Evolutionary conservation across 2,329 filamentous ascomycete species (phyloP).

Genomic region (Cytospora leucostoma): DNA sequence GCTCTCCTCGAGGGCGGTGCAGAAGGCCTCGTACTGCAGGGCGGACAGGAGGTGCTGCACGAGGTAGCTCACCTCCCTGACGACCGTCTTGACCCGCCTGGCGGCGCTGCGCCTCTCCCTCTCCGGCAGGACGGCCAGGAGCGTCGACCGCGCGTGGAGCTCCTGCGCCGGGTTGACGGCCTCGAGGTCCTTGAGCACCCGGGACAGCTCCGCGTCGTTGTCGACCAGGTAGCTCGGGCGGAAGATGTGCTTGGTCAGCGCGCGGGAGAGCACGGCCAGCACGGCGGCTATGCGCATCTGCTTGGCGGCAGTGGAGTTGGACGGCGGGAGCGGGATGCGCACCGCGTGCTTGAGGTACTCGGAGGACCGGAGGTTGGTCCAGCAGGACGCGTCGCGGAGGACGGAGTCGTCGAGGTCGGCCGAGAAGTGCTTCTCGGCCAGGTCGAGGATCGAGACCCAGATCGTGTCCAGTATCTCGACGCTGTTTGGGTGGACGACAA

Average conservation of each 20-base stretch:
- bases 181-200: conserved; percentile 36
- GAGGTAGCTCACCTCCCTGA: conserved; percentile 39
- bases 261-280: conserved; percentile 37
- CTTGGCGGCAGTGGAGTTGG: conserved; percentile 40
- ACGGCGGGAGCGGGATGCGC: conserved; percentile 38
- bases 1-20: conserved; percentile 33
- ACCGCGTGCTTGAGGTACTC: conserved; percentile 38
- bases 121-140: conserved; percentile 37
- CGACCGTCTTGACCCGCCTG: conserved; percentile 36
- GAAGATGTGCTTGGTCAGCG: conserved; percentile 39
- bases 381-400: conserved; percentile 38
- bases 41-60: conserved; percentile 39
- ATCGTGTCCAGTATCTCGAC: conserved; percentile 39
- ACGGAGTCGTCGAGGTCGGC: conserved; percentile 37
- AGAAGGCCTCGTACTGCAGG: conserved; percentile 38
- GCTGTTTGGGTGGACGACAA: conserved; percentile 22
- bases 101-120: conserved; percentile 34
- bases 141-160: conserved; percentile 36
- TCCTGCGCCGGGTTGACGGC: conserved; percentile 36
- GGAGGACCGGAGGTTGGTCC: conserved; percentile 37
- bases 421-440: conserved; percentile 38
- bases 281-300: conserved; percentile 41
- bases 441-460: conserved; percentile 38
- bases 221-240: conserved; percentile 39
- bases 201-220: conserved; percentile 36